Percentiles rank a stretch among this genome's conserved stretches.
Evolutionary conservation across 2,329 filamentous ascomycete genomes (phyloP).

Genomic region (Berkeleyomyces rouxiae): DNA sequence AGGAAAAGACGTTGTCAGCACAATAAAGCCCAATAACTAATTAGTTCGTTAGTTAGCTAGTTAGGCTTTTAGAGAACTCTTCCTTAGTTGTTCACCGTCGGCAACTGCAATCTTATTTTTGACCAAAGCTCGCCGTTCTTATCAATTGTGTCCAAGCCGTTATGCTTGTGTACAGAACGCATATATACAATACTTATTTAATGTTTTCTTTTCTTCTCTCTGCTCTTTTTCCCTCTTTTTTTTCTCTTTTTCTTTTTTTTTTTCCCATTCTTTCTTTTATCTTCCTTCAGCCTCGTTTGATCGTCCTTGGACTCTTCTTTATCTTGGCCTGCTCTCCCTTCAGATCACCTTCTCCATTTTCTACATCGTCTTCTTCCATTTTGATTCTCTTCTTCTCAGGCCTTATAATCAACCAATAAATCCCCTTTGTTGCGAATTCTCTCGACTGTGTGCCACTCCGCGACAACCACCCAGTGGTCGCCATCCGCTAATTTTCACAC

Average conservation of each 20-base stretch:
- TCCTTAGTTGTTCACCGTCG: neutral
- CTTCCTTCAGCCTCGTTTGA: neutral
- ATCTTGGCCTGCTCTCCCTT: neutral
- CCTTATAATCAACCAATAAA: neutral
- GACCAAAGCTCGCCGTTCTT: constrained; percentile 1
- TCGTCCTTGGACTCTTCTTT: neutral
- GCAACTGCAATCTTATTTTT: constrained; percentile 2
- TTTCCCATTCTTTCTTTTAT: neutral
- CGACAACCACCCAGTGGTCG: too few species aligned
- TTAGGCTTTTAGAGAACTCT: neutral
- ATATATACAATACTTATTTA: neutral
- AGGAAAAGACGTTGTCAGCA: neutral
- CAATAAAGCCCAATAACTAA: neutral
- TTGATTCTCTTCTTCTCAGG: neutral
- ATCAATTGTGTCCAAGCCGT: neutral
- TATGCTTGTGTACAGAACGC: neutral
- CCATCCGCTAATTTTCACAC: too few species aligned
- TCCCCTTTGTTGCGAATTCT: too few species aligned
- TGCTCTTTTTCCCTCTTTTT: neutral
- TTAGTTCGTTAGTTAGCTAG: neutral
- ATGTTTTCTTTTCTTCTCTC: neutral
- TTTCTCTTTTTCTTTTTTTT: neutral
- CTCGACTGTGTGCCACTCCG: too few species aligned
- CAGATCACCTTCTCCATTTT: neutral
- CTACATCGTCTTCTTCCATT: neutral